Percentiles rank a stretch among this genome's conserved stretches.
Conservation (phyloP, 2,329 filamentous ascomycete species). For the Colletotrichum sp. region DNA sequence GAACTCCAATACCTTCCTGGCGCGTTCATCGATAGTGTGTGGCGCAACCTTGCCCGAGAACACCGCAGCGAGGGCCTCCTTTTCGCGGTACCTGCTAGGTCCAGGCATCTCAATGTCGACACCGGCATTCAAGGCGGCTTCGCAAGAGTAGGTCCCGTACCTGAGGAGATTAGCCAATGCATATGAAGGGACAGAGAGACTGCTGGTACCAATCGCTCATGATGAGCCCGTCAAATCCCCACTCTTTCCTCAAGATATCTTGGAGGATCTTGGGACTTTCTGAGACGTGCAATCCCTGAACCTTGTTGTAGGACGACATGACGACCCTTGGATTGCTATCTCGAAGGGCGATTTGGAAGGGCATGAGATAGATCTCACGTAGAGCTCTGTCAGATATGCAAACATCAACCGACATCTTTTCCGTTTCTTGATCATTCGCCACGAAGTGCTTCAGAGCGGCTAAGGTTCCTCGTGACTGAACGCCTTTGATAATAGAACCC, state of each 20-base stretch:
- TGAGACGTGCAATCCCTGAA: conserved; percentile 61
- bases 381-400: conserved; percentile 61
- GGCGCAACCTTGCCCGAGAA: conserved; percentile 60
- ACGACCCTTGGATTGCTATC: conserved; percentile 57
- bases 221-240: conserved; percentile 61
- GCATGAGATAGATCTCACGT: conserved; percentile 62
- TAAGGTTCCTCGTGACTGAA: conserved; percentile 60
- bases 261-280: conserved; percentile 57
- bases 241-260: conserved; percentile 58
- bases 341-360: conserved; percentile 62
- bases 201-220: conserved; percentile 56
- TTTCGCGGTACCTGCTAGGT: conserved; percentile 53
- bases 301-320: conserved; percentile 65
- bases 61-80: conserved; percentile 54
- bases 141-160: conserved; percentile 62
- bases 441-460: conserved; percentile 67
- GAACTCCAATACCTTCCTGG: conserved; percentile 60
- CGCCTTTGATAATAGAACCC: conserved; percentile 57
- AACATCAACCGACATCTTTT: conserved; percentile 59
- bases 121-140: conserved; percentile 55
- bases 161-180: conserved; percentile 24
- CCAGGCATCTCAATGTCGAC: conserved; percentile 69
- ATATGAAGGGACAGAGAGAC: neutral
- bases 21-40: conserved; percentile 61
- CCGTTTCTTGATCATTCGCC: conserved; percentile 66